Conservation (phyloP, 106 monocot species). For the Hemerocallis citrina region DNA sequence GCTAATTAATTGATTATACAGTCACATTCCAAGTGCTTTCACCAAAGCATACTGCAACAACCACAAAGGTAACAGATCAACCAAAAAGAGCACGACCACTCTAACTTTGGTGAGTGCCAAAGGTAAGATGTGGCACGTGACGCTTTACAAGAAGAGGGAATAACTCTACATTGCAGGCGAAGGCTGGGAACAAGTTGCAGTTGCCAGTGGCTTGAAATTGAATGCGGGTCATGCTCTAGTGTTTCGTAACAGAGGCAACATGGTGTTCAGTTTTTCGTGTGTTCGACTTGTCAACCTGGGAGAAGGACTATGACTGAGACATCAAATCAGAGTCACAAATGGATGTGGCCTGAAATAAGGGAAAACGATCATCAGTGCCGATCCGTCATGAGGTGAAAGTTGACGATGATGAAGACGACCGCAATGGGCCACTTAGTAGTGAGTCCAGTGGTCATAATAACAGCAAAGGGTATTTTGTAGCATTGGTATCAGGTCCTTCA, state of each 20-base stretch:
- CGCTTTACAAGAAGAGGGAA: not conserved
- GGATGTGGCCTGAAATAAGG: too few species aligned
- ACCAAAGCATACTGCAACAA: not conserved
- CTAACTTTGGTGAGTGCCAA: not conserved
- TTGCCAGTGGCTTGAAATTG: not conserved
- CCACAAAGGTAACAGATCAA: not conserved
- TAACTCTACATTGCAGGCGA: not conserved
- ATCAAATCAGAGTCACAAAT: too few species aligned
- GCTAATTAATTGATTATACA: not conserved
- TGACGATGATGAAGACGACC: too few species aligned
- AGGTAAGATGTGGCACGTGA: not conserved
- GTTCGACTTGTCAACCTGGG: not conserved
- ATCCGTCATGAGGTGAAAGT: too few species aligned
- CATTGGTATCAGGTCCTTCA: too few species aligned
- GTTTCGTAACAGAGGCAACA: not conserved
- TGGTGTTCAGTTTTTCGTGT: not conserved
- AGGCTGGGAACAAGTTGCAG: not conserved
- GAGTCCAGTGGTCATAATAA: too few species aligned
- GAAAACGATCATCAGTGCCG: too few species aligned
- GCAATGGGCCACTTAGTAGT: too few species aligned
- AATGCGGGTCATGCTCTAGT: not conserved
- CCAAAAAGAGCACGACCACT: not conserved
- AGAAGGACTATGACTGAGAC: not conserved
- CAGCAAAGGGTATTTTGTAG: too few species aligned
- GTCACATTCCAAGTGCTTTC: not conserved